phyloP scores from a whole-genome alignment of 1,284 basidiomycete species.

The Athelia sp. region DNA sequence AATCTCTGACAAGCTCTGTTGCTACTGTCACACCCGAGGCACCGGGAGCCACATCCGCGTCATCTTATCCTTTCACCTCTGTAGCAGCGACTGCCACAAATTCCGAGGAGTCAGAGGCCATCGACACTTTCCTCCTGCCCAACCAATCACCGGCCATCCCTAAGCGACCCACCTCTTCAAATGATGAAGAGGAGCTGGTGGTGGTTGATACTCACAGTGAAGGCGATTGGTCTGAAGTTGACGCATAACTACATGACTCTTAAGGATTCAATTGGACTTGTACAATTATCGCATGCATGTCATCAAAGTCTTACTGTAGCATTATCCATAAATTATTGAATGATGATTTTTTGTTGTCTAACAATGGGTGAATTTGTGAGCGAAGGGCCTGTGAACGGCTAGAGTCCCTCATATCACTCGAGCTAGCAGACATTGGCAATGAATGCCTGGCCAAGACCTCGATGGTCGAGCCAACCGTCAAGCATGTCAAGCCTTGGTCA shows the following conservation, averaged over 20 bases:
- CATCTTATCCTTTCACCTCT: background rate
- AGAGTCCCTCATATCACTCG: no score
- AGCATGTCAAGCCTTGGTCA: no score
- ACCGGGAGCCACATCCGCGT: background rate
- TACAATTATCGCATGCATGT: no score
- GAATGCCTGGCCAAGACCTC: no score
- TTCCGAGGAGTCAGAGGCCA: background rate
- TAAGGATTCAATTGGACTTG: background rate
- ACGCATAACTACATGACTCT: background rate
- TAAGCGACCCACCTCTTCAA: background rate
- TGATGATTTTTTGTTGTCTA: no score
- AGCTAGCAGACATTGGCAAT: no score
- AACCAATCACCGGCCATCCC: background rate
- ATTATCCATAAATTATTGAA: no score
- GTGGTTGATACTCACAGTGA: background rate
- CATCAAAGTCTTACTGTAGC: no score
- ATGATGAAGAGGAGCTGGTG: background rate
- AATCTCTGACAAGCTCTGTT: background rate
- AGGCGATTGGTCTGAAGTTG: background rate
- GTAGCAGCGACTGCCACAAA: background rate
- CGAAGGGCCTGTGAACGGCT: no score
- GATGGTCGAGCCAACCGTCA: no score
- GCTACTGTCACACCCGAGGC: background rate
- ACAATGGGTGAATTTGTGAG: no score
- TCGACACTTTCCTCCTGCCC: background rate